Evolutionary conservation across 225 moss, liverwort and hornwort genomes (phyloP).

Genomic region (Rhytidiadelphus loreus): DNA sequence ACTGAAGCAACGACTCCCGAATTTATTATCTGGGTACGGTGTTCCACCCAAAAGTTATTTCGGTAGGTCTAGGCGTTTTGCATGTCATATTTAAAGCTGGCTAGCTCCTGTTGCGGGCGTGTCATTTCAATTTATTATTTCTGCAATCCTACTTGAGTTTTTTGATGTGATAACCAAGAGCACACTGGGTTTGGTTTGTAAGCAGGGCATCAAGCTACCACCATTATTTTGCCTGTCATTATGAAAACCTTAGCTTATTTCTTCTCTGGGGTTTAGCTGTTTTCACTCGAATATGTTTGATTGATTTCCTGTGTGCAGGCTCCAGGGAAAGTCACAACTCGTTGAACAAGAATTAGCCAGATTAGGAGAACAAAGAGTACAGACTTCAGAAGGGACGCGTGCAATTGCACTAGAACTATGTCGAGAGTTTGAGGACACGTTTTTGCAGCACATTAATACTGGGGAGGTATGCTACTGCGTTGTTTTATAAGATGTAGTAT

Average conservation of each 20-base stretch:
- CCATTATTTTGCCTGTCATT: background rate
- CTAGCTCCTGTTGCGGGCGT: background rate
- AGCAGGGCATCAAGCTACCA: background rate
- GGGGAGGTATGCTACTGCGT: slow-evolving; percentile 55
- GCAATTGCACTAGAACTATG: slow-evolving; percentile 94
- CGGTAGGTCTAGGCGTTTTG: background rate
- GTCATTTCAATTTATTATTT: background rate
- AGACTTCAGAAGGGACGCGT: slow-evolving; percentile 90
- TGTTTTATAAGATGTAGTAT: background rate
- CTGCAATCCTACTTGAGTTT: background rate
- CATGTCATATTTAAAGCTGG: background rate
- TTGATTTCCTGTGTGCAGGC: slow-evolving; percentile 28
- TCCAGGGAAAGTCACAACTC: slow-evolving; percentile 84
- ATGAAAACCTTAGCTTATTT: background rate
- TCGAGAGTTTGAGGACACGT: slow-evolving; percentile 95
- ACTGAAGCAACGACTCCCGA: slow-evolving; percentile 82
- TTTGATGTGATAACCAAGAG: background rate
- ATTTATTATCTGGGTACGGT: slow-evolving; percentile 78
- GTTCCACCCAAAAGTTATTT: background rate
- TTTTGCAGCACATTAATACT: slow-evolving; percentile 83
- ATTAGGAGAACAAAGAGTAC: slow-evolving; percentile 91
- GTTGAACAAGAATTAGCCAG: slow-evolving; percentile 96
- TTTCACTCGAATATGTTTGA: background rate
- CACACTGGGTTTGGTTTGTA: background rate
- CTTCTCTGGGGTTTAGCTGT: background rate